Evolutionary conservation across 2,329 filamentous ascomycete genomes (phyloP).

Genomic region (Dendryphion nanum): DNA sequence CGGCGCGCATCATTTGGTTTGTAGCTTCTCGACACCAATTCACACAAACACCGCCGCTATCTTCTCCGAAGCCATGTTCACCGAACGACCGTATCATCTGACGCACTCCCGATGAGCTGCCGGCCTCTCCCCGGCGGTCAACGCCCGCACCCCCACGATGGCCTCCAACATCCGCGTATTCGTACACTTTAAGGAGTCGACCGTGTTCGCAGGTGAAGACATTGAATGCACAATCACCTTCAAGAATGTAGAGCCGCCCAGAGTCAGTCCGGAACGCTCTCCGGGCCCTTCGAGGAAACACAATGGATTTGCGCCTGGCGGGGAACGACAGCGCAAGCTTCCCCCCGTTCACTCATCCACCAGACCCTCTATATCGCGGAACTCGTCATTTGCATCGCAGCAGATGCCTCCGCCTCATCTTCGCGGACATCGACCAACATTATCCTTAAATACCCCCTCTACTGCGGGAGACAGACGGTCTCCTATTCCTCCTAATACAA

Average conservation of each 20-base stretch:
- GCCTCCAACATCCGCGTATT: slow-evolving; percentile 82
- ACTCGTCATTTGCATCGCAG: slow-evolving; percentile 35
- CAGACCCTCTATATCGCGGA: slow-evolving; percentile 33
- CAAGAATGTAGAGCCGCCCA: slow-evolving; percentile 72
- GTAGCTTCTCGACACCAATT: no score
- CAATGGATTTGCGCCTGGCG: slow-evolving; percentile 36
- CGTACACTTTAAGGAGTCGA: slow-evolving; percentile 90
- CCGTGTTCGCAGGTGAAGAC: slow-evolving; percentile 94
- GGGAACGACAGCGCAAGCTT: slow-evolving; percentile 40
- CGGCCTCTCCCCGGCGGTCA: slow-evolving; percentile 25
- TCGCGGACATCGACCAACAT: slow-evolving; percentile 64
- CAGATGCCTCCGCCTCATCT: slow-evolving; percentile 34
- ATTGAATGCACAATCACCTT: slow-evolving; percentile 96
- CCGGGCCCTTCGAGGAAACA: slow-evolving; percentile 22
- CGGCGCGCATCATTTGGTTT: no score
- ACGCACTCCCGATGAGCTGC: no score
- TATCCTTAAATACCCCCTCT: slow-evolving; percentile 57
- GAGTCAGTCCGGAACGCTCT: slow-evolving; percentile 30
- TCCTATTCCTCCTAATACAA: slow-evolving; percentile 18
- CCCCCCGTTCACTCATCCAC: slow-evolving; percentile 37
- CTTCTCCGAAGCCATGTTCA: no score
- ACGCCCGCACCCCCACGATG: slow-evolving; percentile 32
- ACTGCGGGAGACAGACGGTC: slow-evolving; percentile 24
- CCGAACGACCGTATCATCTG: no score
- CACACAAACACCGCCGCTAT: no score